Percentiles rank a stretch among this genome's conserved stretches.
These are phyloP conservation scores for Cladosporium sp. DNA, from an alignment of 2,329 filamentous ascomycete species.

Conservation along the genomic window DNA sequence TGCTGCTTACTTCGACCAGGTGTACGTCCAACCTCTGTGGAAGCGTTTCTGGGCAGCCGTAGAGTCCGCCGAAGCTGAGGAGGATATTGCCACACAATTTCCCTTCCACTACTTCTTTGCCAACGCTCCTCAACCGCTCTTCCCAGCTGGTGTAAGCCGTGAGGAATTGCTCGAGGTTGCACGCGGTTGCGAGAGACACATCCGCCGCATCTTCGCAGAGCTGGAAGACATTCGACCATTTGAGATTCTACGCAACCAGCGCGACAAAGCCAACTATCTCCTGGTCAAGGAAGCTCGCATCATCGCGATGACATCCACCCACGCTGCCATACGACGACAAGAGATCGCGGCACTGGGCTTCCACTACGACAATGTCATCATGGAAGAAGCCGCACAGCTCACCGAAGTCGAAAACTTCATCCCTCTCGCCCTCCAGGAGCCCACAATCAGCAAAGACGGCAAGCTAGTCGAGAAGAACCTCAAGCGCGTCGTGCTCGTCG, in stretches of 20 bases:
- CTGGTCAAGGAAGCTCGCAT: conserved; percentile 95
- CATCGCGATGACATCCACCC: conserved; percentile 97
- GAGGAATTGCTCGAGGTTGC: conserved; percentile 73
- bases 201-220: conserved; percentile 86
- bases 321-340: conserved; percentile 88
- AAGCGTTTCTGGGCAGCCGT: conserved; percentile 73
- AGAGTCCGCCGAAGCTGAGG: conserved; percentile 54
- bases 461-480: conserved; percentile 65
- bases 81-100: conserved; percentile 70
- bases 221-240: conserved; percentile 92
- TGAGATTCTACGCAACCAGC: conserved; percentile 83
- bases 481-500: conserved; percentile 86
- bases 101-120: conserved; percentile 88
- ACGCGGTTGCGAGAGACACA: conserved; percentile 82
- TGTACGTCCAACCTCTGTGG: conserved; percentile 89
- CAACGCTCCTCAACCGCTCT: conserved; percentile 82
- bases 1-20: conserved; percentile 91
- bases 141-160: conserved; percentile 65
- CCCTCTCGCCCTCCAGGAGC: conserved; percentile 84
- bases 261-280: conserved; percentile 94
- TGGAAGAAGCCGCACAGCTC: conserved; percentile 98
- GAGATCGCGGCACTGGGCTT: conserved; percentile 93
- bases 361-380: conserved; percentile 94
- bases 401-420: conserved; percentile 98
- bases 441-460: conserved; percentile 22